Percentiles rank a stretch among this genome's conserved stretches.
Evolutionary conservation across 2,329 filamentous ascomycete species (phyloP).

Genomic region (Alternaria novae-zelandiae): DNA sequence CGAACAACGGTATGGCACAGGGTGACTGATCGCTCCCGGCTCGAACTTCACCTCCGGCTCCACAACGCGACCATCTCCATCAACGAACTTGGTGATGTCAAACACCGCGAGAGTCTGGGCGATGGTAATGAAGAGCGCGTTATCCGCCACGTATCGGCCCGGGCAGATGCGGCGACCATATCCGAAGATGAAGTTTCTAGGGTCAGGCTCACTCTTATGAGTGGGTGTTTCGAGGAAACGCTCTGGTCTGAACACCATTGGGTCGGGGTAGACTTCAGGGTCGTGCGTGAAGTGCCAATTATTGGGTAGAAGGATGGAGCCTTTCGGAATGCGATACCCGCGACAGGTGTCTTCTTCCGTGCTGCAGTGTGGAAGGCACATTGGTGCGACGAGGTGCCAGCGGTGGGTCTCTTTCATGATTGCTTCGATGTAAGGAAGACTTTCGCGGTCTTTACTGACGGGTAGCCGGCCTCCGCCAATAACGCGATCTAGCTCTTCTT

Average conservation of each 20-base stretch:
- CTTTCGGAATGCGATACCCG: conserved; percentile 52
- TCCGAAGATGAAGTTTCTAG: conserved; percentile 44
- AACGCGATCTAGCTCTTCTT: conserved; percentile 56
- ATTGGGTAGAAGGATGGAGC: conserved; percentile 44
- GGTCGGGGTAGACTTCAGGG: conserved; percentile 43
- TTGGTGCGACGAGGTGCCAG: conserved; percentile 39
- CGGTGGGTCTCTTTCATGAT: conserved; percentile 54
- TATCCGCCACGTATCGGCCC: conserved; percentile 52
- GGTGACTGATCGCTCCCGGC: conserved; percentile 45
- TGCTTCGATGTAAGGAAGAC: conserved; percentile 47
- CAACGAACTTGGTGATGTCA: conserved; percentile 34
- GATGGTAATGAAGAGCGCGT: conserved; percentile 50
- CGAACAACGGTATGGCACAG: conserved; percentile 38
- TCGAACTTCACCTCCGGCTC: conserved; percentile 14
- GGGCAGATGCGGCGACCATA: conserved; percentile 54
- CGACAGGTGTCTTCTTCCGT: conserved; percentile 46
- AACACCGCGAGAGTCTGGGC: conserved; percentile 58
- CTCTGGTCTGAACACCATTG: conserved; percentile 53
- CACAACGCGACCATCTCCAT: neutral
- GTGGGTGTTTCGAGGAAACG: conserved; percentile 46
- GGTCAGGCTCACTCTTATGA: conserved; percentile 47
- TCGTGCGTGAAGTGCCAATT: conserved; percentile 53
- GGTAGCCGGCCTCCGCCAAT: conserved; percentile 56
- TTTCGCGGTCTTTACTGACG: conserved; percentile 53
- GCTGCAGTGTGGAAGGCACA: conserved; percentile 41